phyloP scores from a whole-genome alignment of 2,329 filamentous ascomycete genomes.

The Paradendryphiella salina region DNA sequence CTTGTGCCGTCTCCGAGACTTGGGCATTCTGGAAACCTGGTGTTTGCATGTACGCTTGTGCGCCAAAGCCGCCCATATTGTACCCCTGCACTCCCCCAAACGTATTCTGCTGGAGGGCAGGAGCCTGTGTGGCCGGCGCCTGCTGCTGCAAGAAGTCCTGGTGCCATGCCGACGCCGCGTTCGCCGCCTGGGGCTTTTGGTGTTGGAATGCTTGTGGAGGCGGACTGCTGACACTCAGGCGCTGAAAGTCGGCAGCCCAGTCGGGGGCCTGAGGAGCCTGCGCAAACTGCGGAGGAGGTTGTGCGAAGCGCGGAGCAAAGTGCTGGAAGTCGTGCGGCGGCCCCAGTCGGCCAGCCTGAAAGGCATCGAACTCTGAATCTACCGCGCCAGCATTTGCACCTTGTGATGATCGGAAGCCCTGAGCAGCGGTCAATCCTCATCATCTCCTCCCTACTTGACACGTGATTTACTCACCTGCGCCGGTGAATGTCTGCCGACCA shows the following conservation, averaged over 20 bases:
- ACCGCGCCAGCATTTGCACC: conserved; percentile 58
- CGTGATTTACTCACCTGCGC: conserved; percentile 55
- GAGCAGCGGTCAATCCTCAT: conserved; percentile 19
- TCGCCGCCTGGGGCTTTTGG: conserved; percentile 45
- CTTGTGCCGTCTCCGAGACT: conserved; percentile 34
- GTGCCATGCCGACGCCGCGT: conserved; percentile 57
- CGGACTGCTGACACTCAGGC: conserved; percentile 49
- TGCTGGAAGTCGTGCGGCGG: conserved; percentile 48
- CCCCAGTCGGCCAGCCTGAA: conserved; percentile 58
- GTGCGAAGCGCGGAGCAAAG: conserved; percentile 41
- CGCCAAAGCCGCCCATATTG: conserved; percentile 34
- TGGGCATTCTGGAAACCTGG: conserved; percentile 25
- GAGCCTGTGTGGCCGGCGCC: conserved; percentile 37
- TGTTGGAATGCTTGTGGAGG: conserved; percentile 54
- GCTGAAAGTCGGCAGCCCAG: conserved; percentile 57
- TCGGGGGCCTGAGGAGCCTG: conserved; percentile 44
- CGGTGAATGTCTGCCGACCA: conserved; percentile 58
- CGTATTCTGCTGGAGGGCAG: conserved; percentile 30
- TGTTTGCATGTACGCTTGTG: conserved; percentile 32
- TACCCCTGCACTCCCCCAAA: conserved; percentile 36
- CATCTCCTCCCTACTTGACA: not conserved
- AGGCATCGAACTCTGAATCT: conserved; percentile 71
- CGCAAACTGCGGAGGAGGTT: conserved; percentile 44
- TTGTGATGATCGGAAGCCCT: conserved; percentile 65
- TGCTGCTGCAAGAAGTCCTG: conserved; percentile 60